Base-by-base conservation (phyloP, 106 monocot species). In the Dendrobium officinale region DNA sequence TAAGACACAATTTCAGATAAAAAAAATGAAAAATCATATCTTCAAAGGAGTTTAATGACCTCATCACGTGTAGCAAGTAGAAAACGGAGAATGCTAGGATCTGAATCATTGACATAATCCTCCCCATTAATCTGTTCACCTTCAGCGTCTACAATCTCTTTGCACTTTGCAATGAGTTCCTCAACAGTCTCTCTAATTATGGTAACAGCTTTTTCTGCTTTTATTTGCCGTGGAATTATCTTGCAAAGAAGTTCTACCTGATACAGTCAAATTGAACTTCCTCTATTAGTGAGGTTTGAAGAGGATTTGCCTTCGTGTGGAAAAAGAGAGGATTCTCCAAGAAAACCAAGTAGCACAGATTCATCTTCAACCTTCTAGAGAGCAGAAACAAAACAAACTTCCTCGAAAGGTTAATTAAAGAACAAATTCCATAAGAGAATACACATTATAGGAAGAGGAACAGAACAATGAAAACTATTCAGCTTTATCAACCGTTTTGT, bases 1-100 rank as follows among this genome's bases (percentile, higher is more conserved):
- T 13, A 68, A 27, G 22, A 31, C 26, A 56, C 31, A 70, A 70
- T 15, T 82, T 82, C 49, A 56, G 66, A 15, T 19, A 2, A 70
- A 79, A 61, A 82, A 45, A 72, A 72, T 15, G 13, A 40, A 11
- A 37, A 77, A 26, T 9, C 6, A 24, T 9, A 66, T 66, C 22
- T 66, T 66, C 41, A 64, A 75, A 58, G 67, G 13, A 87, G 66
- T 67, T 42, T 27, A 81, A 79, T 83, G 56, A 98, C 98, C 98
- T 98, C 98, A 83, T 98, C 98, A 54, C 98, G 88, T 86, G 95
- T 88, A 54, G 98, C 98, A 64, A 98, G 87, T 79, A 98, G 84
- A 79, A 98, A 98, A 29, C 95, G 92, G 81, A 98, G 92, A 58
- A 98, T 90, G 86, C 98, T 95, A 67, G 98, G 98, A 89, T 98